Base-by-base conservation (phyloP, 1,284 basidiomycete species). In the Meripilus lineatus region DNA sequence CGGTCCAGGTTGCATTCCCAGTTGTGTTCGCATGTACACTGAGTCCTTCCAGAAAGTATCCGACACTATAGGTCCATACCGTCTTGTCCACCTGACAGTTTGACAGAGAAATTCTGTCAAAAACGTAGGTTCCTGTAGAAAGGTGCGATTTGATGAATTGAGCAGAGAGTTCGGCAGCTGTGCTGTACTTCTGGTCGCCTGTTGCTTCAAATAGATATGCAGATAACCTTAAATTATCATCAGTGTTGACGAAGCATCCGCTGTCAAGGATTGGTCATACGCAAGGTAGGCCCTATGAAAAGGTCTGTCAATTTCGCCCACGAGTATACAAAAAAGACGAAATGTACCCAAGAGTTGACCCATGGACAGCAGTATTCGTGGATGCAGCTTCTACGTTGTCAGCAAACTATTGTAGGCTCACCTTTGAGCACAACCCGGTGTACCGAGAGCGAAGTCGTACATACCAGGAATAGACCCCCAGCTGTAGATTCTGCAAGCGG, bases 381-480 rank as follows among this genome's bases (percentile, higher is more conserved):
- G 42, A 23, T 26, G 36, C 10, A 30, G 10, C 32, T 35, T 18
- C 33, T n/a, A n/a, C n/a, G n/a, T n/a, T n/a, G n/a, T n/a, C n/a
- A n/a, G n/a, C n/a, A n/a, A n/a, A n/a, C n/a, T n/a, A n/a, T n/a
- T n/a, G n/a, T n/a, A n/a, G n/a, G n/a, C n/a, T n/a, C n/a, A n/a
- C n/a, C n/a, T n/a, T n/a, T 7, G 7, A 35, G n/a, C 20, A 17
- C 25, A 14, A 21, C 24, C 22, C 17, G 26, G 38, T 20, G 22
- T 4, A 4, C 1, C 7, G 23, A 14, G 11, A 2, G 13, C 23
- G 23, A 21, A 2, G 26, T 24, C n/a, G 24, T 21, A 37, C 42
- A 30, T 26, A 47, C 45, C n/a, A 26, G 33, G 22, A 47, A 44
- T 13, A 44, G 36, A 14, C 32, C 45, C 6, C 45, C 45, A 11